A percentile compares a stretch with the other conserved stretches of the same genome.
Evolutionary conservation across 345 rosid genomes (phyloP).

Genomic region (Citrus sinensis): DVS_A1.0 CM039169.1:29199501-29200000

Average conservation of each 20-base stretch:
- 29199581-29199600: not conserved
- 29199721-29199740: constrained; percentile 55
- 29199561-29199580: not conserved
- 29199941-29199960: not conserved
- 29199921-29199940: not conserved
- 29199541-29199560: not conserved
- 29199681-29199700: constrained; percentile 6
- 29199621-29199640: not conserved
- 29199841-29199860: not conserved
- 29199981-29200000: not conserved
- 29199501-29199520: not conserved
- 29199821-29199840: no score
- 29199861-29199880: not conserved
- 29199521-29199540: not conserved
- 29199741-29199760: constrained; percentile 29
- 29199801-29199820: not conserved
- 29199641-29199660: not conserved
- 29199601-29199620: not conserved
- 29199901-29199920: not conserved
- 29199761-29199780: not conserved
- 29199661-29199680: no score
- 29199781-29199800: not conserved
- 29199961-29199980: not conserved
- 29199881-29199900: not conserved
- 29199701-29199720: constrained; percentile 23